Percentiles rank a stretch among this genome's conserved stretches.
Conservation (phyloP, 139 green algal species). For the Zygnema circumcarinatum region DNA sequence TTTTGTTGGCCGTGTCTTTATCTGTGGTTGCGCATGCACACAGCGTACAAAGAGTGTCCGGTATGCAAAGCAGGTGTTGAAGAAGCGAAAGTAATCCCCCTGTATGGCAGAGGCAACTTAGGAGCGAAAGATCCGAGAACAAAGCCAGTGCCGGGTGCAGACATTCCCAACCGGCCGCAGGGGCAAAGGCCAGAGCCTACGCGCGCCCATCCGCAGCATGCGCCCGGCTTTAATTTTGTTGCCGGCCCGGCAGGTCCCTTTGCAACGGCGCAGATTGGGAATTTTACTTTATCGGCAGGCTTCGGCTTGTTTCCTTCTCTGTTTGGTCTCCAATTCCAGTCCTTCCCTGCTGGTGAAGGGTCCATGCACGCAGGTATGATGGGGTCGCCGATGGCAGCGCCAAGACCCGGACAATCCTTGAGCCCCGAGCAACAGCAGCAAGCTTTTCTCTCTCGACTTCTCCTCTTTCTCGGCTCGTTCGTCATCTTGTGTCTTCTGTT, state of each 20-base stretch:
- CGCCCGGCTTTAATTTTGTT: conserved; percentile 37
- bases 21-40: conserved; percentile 85
- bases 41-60: conserved; percentile 75
- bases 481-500: conserved; percentile 93
- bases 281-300: conserved; percentile 55
- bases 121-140: conserved; percentile 26
- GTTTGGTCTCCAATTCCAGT: conserved; percentile 76
- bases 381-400: conserved; percentile 57
- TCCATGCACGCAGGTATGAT: conserved; percentile 10
- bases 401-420: conserved; percentile 61
- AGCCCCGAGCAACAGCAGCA: conserved; percentile 94
- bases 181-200: conserved; percentile 40
- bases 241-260: conserved; percentile 38
- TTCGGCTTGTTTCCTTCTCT: conserved; percentile 79
- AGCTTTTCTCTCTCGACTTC: conserved; percentile 75
- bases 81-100: conserved; percentile 74
- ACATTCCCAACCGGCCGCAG: conserved; percentile 31
- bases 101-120: conserved; percentile 50
- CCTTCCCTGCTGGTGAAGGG: not conserved
- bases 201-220: conserved; percentile 24
- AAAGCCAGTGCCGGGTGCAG: conserved; percentile 36
- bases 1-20: conserved; percentile 97
- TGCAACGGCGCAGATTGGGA: conserved; percentile 58
- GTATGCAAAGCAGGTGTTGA: conserved; percentile 92
- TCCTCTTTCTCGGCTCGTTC: conserved; percentile 93